Evolutionary conservation across 2,329 filamentous ascomycete genomes (phyloP).

Genomic region (Cladophialophora immunda): DNA sequence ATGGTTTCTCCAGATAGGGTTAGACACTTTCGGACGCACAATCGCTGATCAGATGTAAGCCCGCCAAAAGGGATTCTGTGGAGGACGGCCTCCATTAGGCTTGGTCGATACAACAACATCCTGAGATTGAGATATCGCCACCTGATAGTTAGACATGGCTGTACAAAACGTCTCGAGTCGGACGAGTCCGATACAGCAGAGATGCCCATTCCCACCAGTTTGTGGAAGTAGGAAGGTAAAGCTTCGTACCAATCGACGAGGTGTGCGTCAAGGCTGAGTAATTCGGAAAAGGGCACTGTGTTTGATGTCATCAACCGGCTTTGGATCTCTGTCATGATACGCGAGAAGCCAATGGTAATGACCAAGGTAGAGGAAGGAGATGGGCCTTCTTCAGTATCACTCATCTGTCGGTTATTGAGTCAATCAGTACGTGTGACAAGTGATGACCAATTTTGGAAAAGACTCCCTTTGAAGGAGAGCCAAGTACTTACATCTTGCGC

Average conservation of each 20-base stretch:
- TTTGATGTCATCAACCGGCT: slow-evolving; percentile 15
- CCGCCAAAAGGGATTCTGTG: slow-evolving; percentile 29
- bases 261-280: slow-evolving; percentile 28
- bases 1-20: slow-evolving; percentile 24
- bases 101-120: slow-evolving; percentile 39
- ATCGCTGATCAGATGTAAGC: slow-evolving; percentile 27
- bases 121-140: slow-evolving; percentile 40
- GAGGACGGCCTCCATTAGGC: slow-evolving; percentile 31
- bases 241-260: slow-evolving; percentile 30
- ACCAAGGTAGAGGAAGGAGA: slow-evolving; percentile 16
- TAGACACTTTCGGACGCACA: slow-evolving; percentile 29
- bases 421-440: background rate
- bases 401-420: background rate
- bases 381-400: background rate
- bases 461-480: background rate
- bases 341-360: slow-evolving; percentile 26
- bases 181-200: background rate
- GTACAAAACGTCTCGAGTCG: slow-evolving; percentile 15
- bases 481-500: slow-evolving; percentile 13
- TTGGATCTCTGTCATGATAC: slow-evolving; percentile 28
- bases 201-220: background rate
- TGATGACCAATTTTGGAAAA: background rate
- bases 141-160: slow-evolving; percentile 32
- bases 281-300: slow-evolving; percentile 21
- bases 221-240: slow-evolving; percentile 23